Base-by-base conservation (phyloP, 2,329 filamentous ascomycete genomes). In the Microcyclospora tardicrescens region DNA sequence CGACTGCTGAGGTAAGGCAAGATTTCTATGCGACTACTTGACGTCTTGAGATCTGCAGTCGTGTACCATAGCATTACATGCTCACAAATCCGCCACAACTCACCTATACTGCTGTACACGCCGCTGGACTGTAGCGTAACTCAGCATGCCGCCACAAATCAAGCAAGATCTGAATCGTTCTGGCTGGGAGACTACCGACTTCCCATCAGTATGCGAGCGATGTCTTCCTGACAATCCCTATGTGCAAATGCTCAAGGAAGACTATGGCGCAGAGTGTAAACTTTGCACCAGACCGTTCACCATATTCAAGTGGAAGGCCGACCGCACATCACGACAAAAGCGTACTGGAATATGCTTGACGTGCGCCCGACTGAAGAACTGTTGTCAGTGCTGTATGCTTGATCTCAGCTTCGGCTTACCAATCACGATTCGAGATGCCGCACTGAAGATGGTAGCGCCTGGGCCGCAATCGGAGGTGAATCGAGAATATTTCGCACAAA, bases 171-270 rank as follows among this genome's bases (percentile, higher is more conserved):
- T 95, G 34, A 95, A 96, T 65, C 77, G 91, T 38, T 91, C 86
- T 13, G 91, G 91, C 43, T 95, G 87, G 86, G 91, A 98, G 64
- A 82, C 85, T 27, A 91, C 84, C 35, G 29, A 34, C 61, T 86
- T 91, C 55, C 84, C 84, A 8, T 87, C 82, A 2, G 81, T 91
- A 28, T 91, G 76, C 68, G 91, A 98, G 64, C 86, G 79, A 57
- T 98, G 91, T 60, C 74, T 98, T 2, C 87, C 89, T 12, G 87
- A 94, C 45, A 96, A 96, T 54, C 89, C 89, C 2, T 98, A 93
- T 56, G 91, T 98, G 33, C 91, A 96, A 64, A 96, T 98, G 87
- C 72, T 98, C 43, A 98, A 98, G 64, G 86, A 96, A 58, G 89
- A 98, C 61, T 79, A 93, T 55, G 91, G 86, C 53, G 84, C 60